Percentiles rank a stretch among this genome's conserved stretches.
Evolutionary conservation across 768 basidiomycete genomes (phyloP).

Genomic region (Boletus barrowsii): DNA sequence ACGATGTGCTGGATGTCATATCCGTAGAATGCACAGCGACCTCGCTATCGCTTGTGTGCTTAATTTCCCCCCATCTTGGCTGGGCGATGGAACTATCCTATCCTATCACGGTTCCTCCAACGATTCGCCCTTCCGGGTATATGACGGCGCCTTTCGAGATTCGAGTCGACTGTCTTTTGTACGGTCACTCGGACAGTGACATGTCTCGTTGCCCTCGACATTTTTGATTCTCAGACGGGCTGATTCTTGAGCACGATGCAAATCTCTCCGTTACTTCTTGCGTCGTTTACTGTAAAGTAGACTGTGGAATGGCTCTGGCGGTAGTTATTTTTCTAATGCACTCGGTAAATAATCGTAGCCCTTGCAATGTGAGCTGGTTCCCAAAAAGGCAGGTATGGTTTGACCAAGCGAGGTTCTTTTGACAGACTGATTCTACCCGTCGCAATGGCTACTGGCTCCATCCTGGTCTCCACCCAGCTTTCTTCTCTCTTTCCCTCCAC

Average conservation of each 20-base stretch:
- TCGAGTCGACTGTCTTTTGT: neutral
- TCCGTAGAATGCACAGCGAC: conserved; percentile 22
- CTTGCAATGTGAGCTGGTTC: neutral
- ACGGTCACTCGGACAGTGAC: neutral
- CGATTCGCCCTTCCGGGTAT: conserved; percentile 14
- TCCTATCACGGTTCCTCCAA: neutral
- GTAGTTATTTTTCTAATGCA: too few relatives aligned
- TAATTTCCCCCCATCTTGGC: neutral
- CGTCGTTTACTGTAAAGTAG: neutral
- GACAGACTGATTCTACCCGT: neutral
- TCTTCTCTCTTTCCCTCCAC: conserved; percentile 59
- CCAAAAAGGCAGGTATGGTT: conserved; percentile 26
- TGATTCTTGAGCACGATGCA: neutral
- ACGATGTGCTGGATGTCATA: conserved; percentile 23
- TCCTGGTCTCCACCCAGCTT: conserved; percentile 58
- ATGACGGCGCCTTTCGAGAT: conserved; percentile 5
- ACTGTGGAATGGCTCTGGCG: neutral
- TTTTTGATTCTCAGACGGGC: neutral
- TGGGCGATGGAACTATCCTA: neutral
- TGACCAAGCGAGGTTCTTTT: neutral
- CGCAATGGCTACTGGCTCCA: conserved; percentile 24
- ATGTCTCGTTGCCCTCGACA: neutral
- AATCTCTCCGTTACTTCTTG: neutral
- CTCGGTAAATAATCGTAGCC: too few relatives aligned
- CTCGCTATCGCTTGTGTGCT: conserved; percentile 3